Conservation (phyloP, 164 flowering plant genomes). For the Liquidambar formosana region DNA sequence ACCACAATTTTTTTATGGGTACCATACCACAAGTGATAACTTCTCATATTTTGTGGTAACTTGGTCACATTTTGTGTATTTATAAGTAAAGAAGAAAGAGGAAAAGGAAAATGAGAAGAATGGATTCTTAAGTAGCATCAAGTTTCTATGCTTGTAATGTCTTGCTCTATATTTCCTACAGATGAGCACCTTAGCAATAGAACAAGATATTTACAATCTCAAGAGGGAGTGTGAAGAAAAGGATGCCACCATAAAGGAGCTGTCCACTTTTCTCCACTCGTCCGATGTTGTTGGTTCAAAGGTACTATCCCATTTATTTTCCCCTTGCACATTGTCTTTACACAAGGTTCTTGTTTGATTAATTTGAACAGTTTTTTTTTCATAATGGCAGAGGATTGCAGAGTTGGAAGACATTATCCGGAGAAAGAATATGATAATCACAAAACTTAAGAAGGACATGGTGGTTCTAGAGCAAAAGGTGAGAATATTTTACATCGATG, state of each 20-base stretch:
- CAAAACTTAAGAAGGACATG: slow-evolving; percentile 71
- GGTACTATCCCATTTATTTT: slow-evolving; percentile 32
- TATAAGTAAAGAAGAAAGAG: too few relatives aligned
- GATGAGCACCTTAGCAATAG: slow-evolving; percentile 49
- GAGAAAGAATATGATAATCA: slow-evolving; percentile 64
- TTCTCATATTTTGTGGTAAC: too few relatives aligned
- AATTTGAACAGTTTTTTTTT: neutral
- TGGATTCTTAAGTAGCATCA: neutral
- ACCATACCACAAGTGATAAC: too few relatives aligned
- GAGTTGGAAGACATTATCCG: slow-evolving; percentile 80
- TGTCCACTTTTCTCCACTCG: slow-evolving; percentile 45
- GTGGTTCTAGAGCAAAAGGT: slow-evolving; percentile 81
- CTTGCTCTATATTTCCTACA: slow-evolving; percentile 20
- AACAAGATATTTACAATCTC: slow-evolving; percentile 67
- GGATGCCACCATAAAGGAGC: slow-evolving; percentile 65
- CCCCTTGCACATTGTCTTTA: neutral
- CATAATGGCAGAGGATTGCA: slow-evolving; percentile 60
- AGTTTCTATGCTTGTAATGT: neutral
- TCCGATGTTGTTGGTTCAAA: slow-evolving; percentile 53
- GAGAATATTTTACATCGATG: neutral
- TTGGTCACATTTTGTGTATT: too few relatives aligned
- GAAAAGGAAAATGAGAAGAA: too few relatives aligned
- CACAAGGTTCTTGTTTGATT: neutral
- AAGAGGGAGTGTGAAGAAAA: slow-evolving; percentile 72
- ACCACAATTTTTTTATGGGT: too few relatives aligned